Percentiles rank a stretch among this genome's conserved stretches.
phyloP scores from a whole-genome alignment of 139 green algal species.

The Nannochloris sp. region DNA sequence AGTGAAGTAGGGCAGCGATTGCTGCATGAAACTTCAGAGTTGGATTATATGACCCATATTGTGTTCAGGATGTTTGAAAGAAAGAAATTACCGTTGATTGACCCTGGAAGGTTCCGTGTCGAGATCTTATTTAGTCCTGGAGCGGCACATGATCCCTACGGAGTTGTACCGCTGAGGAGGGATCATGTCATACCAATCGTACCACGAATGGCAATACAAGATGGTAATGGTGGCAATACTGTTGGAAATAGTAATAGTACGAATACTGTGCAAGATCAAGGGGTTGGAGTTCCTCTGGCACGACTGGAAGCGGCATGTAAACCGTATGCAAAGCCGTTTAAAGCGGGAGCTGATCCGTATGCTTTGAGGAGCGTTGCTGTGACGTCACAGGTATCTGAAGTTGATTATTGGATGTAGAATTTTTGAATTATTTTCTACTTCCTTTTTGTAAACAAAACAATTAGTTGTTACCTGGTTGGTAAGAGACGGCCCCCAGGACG shows the following conservation, averaged over 20 bases:
- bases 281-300: conserved; percentile 16
- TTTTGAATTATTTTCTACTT: conserved; percentile 3
- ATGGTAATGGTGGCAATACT: no score
- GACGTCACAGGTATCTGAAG: conserved; percentile 1
- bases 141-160: conserved; percentile 56
- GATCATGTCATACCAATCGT: conserved; percentile 50
- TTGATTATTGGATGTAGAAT: conserved; percentile 17
- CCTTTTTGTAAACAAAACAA: no score
- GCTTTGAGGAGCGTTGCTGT: neutral
- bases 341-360: conserved; percentile 5
- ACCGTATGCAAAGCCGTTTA: conserved; percentile 35
- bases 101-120: conserved; percentile 75
- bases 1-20: conserved; percentile 14
- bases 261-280: neutral
- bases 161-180: conserved; percentile 25
- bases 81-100: conserved; percentile 63
- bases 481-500: neutral
- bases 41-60: conserved; percentile 97
- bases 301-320: conserved; percentile 22
- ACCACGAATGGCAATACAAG: conserved; percentile 35
- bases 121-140: conserved; percentile 76
- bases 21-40: conserved; percentile 59
- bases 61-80: conserved; percentile 96
- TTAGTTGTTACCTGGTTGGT: no score
- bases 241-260: neutral